Percentiles rank a stretch among this genome's conserved stretches.
These are phyloP conservation scores for Athelia sp. DNA, from an alignment of 1,284 basidiomycete genomes.

Conservation along the genomic window DNA sequence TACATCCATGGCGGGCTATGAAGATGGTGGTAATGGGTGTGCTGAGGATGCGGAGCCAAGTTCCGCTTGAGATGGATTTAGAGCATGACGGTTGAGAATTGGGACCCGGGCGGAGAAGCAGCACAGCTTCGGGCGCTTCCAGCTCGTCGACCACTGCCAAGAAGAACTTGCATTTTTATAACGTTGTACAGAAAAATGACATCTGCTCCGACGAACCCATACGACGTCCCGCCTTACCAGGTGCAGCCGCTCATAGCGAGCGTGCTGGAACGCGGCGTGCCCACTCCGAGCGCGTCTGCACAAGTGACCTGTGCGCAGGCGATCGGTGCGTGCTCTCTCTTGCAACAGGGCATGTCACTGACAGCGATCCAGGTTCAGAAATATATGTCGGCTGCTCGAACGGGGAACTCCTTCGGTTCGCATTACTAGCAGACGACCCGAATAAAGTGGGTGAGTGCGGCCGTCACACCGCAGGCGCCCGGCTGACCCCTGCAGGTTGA, in stretches of 20 bases:
- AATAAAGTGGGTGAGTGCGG: slow-evolving; percentile 36
- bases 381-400: slow-evolving; percentile 73
- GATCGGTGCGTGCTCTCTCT: slow-evolving; percentile 21
- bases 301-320: slow-evolving; percentile 31
- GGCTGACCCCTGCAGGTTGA: slow-evolving; percentile 39
- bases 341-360: slow-evolving; percentile 2
- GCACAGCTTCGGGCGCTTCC: not conserved
- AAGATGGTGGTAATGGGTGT: not conserved
- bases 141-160: too few relatives aligned
- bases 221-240: slow-evolving; percentile 37
- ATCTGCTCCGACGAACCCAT: slow-evolving; percentile 22
- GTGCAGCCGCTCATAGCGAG: slow-evolving; percentile 29
- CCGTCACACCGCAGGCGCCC: not conserved
- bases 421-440: slow-evolving; percentile 51
- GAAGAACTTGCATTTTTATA: too few relatives aligned
- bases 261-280: slow-evolving; percentile 17
- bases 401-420: slow-evolving; percentile 65
- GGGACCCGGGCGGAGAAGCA: too few relatives aligned
- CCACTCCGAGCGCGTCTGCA: slow-evolving; percentile 14
- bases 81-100: too few relatives aligned
- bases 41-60: not conserved
- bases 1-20: slow-evolving; percentile 4
- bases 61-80: slow-evolving; percentile 1
- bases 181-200: slow-evolving; percentile 19
- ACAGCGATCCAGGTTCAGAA: slow-evolving; percentile 48